A percentile compares a stretch with the other conserved stretches of the same genome.
Conservation (phyloP, 352 stramenopile species). For the Phytopythium mirpurense region DNA sequence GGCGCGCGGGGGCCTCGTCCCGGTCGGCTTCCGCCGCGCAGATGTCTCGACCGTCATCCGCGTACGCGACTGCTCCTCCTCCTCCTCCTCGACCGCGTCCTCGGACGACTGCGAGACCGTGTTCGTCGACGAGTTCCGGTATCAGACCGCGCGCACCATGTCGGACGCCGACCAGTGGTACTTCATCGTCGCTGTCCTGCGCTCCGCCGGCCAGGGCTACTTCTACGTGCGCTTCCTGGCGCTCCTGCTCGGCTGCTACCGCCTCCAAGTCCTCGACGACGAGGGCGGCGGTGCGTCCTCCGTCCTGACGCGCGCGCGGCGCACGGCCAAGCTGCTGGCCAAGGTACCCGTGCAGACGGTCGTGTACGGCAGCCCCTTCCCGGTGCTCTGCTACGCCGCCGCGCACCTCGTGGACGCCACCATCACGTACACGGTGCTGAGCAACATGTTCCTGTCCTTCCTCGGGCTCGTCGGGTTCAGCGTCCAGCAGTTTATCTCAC, state of each 20-base stretch:
- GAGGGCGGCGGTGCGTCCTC: not conserved
- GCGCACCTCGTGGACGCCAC: constrained; percentile 47
- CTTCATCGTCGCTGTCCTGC: constrained; percentile 17
- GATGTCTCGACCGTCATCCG: constrained; percentile 1
- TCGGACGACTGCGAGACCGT: constrained; percentile 24
- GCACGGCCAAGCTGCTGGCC: constrained; percentile 20
- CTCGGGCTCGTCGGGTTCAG: constrained; percentile 10
- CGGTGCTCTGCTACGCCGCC: constrained; percentile 34
- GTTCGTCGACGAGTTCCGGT: constrained; percentile 39
- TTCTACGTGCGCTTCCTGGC: constrained; percentile 22
- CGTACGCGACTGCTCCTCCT: not conserved
- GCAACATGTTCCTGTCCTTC: constrained; percentile 21
- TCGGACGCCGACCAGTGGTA: constrained; percentile 27
- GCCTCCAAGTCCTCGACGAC: constrained; percentile 5
- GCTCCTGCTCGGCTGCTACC: constrained; percentile 26
- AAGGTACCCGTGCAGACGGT: constrained; percentile 42
- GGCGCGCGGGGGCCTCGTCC: not conserved
- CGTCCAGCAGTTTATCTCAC: constrained; percentile 12
- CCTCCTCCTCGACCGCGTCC: too few species aligned
- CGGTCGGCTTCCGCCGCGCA: not conserved
- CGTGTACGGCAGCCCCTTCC: constrained; percentile 39
- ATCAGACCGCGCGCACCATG: constrained; percentile 18
- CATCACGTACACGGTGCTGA: constrained; percentile 28
- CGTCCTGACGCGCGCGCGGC: not conserved
- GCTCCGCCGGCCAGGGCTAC: constrained; percentile 31